Base-by-base conservation (phyloP, 1,284 basidiomycete species). In the Leccinum griseonigrum region DNA sequence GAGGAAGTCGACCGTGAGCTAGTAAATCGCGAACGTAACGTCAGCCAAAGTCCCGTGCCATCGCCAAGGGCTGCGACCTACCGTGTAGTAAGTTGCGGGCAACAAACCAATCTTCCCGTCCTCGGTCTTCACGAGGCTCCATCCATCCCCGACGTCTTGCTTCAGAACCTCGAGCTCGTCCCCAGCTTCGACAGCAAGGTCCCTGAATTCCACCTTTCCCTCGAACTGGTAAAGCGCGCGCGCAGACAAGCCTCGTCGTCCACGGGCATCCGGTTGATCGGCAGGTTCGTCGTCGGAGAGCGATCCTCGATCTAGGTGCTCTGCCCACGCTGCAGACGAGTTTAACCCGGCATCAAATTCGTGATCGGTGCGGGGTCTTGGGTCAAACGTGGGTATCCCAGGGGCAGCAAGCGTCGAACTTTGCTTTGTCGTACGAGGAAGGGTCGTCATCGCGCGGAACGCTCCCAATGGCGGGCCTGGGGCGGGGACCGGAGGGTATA, bases 281-380 rank as follows among this genome's bases (percentile, higher is more conserved):
- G 70, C 68, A 13, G 76, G 73, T 40, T 81, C 79, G 22, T 79
- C 78, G 61, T 80, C 78, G 3, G 78, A 78, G 40, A 76, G 69
- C 29, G 75, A 75, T 4, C 64, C 71, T 9, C 76, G 75, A 62
- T 82, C 80, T 9, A 85, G 76, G 62, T 85, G 83, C 60, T 83
- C 86, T 14, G 87, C 87, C 90, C 89, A 92, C 6, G 87, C 90
- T 2, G 80, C 75, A 1, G 90, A 92, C 4, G 87, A 81, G 73
- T 92, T 90, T 72, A 92, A 80, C 2, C 90, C 89, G 5, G 85
- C 83, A 72, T 91, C 90, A 67, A 91, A 91, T 59, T 85, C 85
- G 36, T 79, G 78, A 57, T 77, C 62, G 13, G 71, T 69, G 56
- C 26, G 61, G 36, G 65, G 73, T 40, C 64, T 56, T 38, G 66